Evolutionary conservation across 371 early-diverging fungal species (phyloP).

Genomic region (Actinomucor elegans): DNA sequence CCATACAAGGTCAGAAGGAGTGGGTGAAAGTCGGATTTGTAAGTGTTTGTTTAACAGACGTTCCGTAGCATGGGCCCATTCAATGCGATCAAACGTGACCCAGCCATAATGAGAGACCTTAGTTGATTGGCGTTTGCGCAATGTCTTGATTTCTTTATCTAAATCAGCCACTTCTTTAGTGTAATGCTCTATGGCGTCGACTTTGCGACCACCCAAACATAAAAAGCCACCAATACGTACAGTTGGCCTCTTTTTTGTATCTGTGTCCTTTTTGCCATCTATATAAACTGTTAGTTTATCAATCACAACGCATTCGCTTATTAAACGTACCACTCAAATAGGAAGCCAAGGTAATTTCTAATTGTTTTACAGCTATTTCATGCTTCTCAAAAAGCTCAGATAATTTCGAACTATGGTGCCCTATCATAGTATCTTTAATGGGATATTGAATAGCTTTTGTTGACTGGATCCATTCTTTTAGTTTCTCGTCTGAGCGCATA

Average conservation of each 20-base stretch:
- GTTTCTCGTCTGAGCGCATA: slow-evolving; percentile 54
- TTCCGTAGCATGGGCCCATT: slow-evolving; percentile 57
- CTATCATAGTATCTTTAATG: slow-evolving; percentile 68
- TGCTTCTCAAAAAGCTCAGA: slow-evolving; percentile 71
- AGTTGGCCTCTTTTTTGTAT: slow-evolving; percentile 51
- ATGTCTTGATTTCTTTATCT: slow-evolving; percentile 64
- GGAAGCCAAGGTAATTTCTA: slow-evolving; percentile 70
- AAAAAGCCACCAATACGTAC: slow-evolving; percentile 37
- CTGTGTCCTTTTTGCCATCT: slow-evolving; percentile 52
- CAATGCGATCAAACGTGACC: slow-evolving; percentile 68
- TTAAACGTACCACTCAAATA: slow-evolving; percentile 63
- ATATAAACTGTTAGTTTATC: too few species aligned
- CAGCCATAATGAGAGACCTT: slow-evolving; percentile 74
- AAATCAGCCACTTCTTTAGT: slow-evolving; percentile 63
- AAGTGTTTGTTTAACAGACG: slow-evolving; percentile 16
- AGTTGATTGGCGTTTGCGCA: slow-evolving; percentile 40
- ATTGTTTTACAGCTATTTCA: slow-evolving; percentile 57
- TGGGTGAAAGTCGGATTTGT: slow-evolving; percentile 61
- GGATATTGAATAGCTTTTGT: slow-evolving; percentile 38
- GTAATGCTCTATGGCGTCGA: slow-evolving; percentile 81
- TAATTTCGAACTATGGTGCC: slow-evolving; percentile 68
- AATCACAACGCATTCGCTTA: too few species aligned
- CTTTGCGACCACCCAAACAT: slow-evolving; percentile 54
- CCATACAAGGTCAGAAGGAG: slow-evolving; percentile 83
- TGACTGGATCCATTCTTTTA: slow-evolving; percentile 55